Base-by-base conservation (phyloP, 148 eudicot species). In the Drosera capensis region DNA sequence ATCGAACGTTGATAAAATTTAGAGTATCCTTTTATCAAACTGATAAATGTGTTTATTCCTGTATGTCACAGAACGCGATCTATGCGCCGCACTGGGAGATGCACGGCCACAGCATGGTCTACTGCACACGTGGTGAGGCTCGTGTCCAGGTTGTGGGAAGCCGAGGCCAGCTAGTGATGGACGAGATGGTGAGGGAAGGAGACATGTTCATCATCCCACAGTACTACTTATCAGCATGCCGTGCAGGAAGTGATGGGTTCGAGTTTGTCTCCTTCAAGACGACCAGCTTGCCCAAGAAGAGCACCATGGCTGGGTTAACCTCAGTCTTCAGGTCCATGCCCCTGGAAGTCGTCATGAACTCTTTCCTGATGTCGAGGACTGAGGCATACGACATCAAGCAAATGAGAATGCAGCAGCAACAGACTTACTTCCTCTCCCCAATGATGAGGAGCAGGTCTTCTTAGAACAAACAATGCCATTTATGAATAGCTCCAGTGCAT, bases 241-340 rank as follows among this genome's bases (percentile, higher is more conserved):
- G 23, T 23, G 86, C 94, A 3, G 86, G 79, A 31, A 52, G 47
- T 22, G 43, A 65, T 0, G 93, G 86, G 12, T 49, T 82, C 24
- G 82, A 82, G 31, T 82, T 69, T 45, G 73, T 82, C 30, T 39
- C 72, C 0, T 66, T 82, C 54, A 70, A 75, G 73, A 82, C 94
- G 0, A 69, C 64, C 1, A 62, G 77, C 35, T 55, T 51, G 58
- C 93, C 86, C 0, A 72, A 67, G 93, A 55, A 51, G 60, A 78
- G 72, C 52, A 65, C 79, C 3, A 28, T 72, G n/a, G 77, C 69
- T 1, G 94, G 94, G 2, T 72, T 74, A 55, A 75, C 82, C 2
- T 82, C 94, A 0, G 86, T 78, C 1, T 54, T 82, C 17, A 68
- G 75, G 54, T 82, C 80, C 3, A 67, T 78, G 82, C 94, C 94